Base-by-base conservation (phyloP, 176 grass and related monocot genomes). In the Cocos nucifera region DNA sequence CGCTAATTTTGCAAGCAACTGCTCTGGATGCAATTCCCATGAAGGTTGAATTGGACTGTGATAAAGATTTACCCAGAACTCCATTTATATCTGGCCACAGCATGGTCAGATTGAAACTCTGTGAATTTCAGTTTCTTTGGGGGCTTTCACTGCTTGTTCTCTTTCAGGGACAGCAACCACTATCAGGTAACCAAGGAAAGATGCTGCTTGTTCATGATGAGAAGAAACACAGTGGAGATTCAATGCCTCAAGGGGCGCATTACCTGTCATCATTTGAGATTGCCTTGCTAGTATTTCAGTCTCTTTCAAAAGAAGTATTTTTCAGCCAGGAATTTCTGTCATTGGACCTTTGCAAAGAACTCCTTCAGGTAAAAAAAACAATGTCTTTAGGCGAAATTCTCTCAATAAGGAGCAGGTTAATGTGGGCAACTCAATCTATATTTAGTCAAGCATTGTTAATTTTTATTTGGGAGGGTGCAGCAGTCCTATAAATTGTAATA, bases 61-160 rank as follows among this genome's bases (percentile, higher is more conserved):
- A 76, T 67, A 58, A 64, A 30, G 53, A 44, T 39, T 68, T 28
- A 19, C 3, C 19, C 4, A 56, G 16, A 56, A 56, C 50, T 19
- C 23, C 51, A 50, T 91, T 85, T 71, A 83, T 97, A 63, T 88
- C 93, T 80, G 87, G 84, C 20, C 73, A 61, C 69, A 78, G 76
- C 70, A 91, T 97, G 93, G 76, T 91, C 76, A 85, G 74, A 51
- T 60, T 97, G 65, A 81, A 88, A 56, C 57, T 49, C 53, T 70
- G 15, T 70, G 93, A 97, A 50, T 97, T 91, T 73, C 56, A 83
- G 53, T 91, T 91, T 69, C 79, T 97, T 18, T 97, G 87, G 84
- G 93, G 81, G 44, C 73, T 91, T 29, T 88, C 81, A 12, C 54
- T 82, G 65, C 76, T 97, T 67, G 65, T 83, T 78, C 70, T 97